phyloP scores from a whole-genome alignment of 805 yeast genomes.

The Zygoascus ofunaensis region DNA sequence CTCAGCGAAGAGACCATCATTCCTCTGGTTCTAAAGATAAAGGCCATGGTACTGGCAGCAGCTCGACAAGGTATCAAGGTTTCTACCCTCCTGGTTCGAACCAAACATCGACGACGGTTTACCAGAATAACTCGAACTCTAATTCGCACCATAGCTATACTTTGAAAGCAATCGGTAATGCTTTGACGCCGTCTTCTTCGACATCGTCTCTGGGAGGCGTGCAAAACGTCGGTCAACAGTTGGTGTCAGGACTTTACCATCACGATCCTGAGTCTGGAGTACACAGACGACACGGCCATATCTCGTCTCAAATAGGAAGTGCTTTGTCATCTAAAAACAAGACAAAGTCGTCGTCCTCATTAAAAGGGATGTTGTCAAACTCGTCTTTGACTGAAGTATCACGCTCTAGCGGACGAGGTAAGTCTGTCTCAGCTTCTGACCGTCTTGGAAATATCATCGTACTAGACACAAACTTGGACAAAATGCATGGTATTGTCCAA shows the following conservation, averaged over 20 bases:
- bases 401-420: not conserved
- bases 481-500: slow-evolving; percentile 43
- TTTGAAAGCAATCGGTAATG: slow-evolving; percentile 1
- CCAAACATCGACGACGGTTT: not conserved
- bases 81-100: too few relatives aligned
- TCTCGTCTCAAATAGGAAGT: not conserved
- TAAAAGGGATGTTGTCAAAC: not conserved
- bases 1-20: slow-evolving; percentile 1
- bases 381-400: not conserved
- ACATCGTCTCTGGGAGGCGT: not conserved
- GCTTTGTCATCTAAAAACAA: not conserved
- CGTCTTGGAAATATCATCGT: not conserved
- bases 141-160: not conserved
- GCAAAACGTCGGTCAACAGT: not conserved
- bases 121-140: not conserved
- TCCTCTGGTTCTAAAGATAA: not conserved
- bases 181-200: not conserved
- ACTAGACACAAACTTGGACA: slow-evolving; percentile 40
- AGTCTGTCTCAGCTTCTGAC: not conserved
- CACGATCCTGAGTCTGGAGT: not conserved
- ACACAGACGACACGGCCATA: not conserved
- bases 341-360: not conserved
- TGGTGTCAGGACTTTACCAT: not conserved
- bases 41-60: not conserved
- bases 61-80: too few relatives aligned